Evolutionary conservation across 306 rosid species (phyloP).

Genomic region (Pyrus pyrifolia): DNA sequence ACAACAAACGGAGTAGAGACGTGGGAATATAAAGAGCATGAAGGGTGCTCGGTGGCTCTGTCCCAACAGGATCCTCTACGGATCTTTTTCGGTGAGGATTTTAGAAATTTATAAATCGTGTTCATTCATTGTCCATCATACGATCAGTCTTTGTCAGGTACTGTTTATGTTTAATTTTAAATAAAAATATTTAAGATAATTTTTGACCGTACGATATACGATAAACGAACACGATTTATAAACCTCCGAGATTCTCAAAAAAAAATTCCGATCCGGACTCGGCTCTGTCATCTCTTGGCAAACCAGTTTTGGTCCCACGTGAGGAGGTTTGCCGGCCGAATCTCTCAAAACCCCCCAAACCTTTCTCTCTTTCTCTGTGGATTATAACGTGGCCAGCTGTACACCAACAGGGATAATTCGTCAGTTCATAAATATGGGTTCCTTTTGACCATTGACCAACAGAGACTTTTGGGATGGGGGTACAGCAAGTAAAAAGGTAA

Average conservation of each 20-base stretch:
- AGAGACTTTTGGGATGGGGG: neutral
- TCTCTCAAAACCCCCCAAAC: neutral
- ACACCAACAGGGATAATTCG: slow-evolving; percentile 8
- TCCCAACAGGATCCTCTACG: neutral
- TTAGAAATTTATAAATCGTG: fast-evolving
- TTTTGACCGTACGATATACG: fast-evolving
- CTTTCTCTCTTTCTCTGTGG: slow-evolving; percentile 7
- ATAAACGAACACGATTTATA: fast-evolving
- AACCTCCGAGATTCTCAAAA: too few species aligned
- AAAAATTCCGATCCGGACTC: too few species aligned
- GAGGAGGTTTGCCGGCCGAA: slow-evolving; percentile 8
- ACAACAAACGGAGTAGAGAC: too few species aligned
- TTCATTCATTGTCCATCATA: fast-evolving
- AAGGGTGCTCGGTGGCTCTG: neutral
- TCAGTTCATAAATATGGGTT: neutral
- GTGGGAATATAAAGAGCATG: neutral
- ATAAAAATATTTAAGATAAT: too few species aligned
- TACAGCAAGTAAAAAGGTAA: neutral
- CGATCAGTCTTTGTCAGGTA: fast-evolving
- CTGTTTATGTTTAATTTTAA: too few species aligned
- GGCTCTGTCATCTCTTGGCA: neutral
- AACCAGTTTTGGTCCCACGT: slow-evolving; percentile 12
- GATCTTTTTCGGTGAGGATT: too few species aligned
- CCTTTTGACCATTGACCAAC: slow-evolving; percentile 15
- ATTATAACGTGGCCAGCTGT: slow-evolving; percentile 55